Conservation (phyloP, 169 alveolate genomes). For the Plasmodium sp. region DNA sequence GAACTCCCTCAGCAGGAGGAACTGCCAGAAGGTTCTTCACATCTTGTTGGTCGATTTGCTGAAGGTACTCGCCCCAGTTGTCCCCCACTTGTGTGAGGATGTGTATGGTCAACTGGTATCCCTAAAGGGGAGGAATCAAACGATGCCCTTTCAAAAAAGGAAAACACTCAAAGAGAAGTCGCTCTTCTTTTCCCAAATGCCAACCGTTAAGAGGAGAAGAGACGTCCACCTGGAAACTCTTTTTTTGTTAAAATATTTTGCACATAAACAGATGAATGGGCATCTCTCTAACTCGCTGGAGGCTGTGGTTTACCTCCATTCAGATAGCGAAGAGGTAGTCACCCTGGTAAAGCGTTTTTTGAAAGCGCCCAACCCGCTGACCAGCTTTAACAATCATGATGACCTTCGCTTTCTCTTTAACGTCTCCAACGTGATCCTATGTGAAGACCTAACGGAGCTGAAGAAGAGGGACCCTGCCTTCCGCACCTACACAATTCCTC, state of each 20-base stretch:
- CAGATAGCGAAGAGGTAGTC: constrained; percentile 1
- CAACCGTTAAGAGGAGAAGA: constrained; percentile 33
- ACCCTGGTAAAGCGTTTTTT: constrained; percentile 28
- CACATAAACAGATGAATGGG: constrained; percentile 51
- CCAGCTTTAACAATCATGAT: constrained; percentile 45
- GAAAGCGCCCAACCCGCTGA: background rate
- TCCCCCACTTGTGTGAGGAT: constrained; percentile 73
- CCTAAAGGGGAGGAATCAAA: background rate
- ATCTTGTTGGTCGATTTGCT: constrained; percentile 13
- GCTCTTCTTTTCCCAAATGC: constrained; percentile 38
- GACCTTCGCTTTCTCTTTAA: constrained; percentile 71
- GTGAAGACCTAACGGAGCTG: constrained; percentile 22
- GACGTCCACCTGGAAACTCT: constrained; percentile 27
- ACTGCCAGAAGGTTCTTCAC: constrained; percentile 43
- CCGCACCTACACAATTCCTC: constrained; percentile 51
- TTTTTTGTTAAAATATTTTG: constrained; percentile 39
- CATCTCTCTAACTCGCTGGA: constrained; percentile 31
- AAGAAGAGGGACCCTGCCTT: constrained; percentile 6
- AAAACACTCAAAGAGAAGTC: background rate
- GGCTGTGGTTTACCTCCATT: constrained; percentile 30
- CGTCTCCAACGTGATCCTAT: constrained; percentile 44
- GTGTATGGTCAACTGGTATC: constrained; percentile 1
- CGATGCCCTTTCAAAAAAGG: background rate
- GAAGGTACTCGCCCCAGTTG: constrained; percentile 37
- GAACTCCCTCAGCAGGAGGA: constrained; percentile 49